phyloP scores from a whole-genome alignment of 2,329 filamentous ascomycete genomes.

The Chrysoporthe cubensis region DNA sequence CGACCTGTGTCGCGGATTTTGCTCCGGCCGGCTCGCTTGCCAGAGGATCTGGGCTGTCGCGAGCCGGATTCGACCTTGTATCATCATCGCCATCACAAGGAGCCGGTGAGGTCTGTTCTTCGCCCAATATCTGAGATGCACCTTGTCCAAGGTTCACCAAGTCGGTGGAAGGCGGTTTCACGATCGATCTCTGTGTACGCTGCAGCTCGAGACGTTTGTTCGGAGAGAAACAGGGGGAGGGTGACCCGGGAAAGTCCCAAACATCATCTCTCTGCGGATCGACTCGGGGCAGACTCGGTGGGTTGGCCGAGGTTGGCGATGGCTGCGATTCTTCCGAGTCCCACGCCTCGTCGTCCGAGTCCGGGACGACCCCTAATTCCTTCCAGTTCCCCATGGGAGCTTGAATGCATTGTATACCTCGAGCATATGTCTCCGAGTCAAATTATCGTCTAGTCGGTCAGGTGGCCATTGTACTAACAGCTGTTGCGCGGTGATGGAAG shows the following conservation, averaged over 20 bases:
- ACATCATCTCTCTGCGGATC: conserved; percentile 29
- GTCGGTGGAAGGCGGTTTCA: neutral
- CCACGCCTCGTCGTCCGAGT: conserved; percentile 49
- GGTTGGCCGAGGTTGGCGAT: conserved; percentile 23
- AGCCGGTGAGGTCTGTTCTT: neutral
- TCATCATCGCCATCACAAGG: neutral
- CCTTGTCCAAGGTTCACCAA: neutral
- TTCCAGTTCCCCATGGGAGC: conserved; percentile 47
- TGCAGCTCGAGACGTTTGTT: conserved; percentile 14
- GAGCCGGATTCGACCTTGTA: neutral
- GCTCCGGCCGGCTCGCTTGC: conserved; percentile 5
- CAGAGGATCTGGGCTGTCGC: conserved; percentile 10
- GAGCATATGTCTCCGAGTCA: neutral
- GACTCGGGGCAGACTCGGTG: conserved; percentile 9
- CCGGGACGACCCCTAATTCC: conserved; percentile 49
- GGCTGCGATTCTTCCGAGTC: conserved; percentile 41
- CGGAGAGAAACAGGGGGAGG: conserved; percentile 23
- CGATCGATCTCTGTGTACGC: neutral
- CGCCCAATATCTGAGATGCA: neutral
- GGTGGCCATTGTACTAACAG: conserved; percentile 5
- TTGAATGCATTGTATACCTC: conserved; percentile 25
- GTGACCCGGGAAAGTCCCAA: conserved; percentile 40
- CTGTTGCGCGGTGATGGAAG: neutral
- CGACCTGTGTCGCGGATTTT: neutral
- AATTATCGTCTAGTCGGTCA: neutral